Evolutionary conservation across 306 rosid genomes (phyloP).

Genomic region (Vigna hirtella): DNA sequence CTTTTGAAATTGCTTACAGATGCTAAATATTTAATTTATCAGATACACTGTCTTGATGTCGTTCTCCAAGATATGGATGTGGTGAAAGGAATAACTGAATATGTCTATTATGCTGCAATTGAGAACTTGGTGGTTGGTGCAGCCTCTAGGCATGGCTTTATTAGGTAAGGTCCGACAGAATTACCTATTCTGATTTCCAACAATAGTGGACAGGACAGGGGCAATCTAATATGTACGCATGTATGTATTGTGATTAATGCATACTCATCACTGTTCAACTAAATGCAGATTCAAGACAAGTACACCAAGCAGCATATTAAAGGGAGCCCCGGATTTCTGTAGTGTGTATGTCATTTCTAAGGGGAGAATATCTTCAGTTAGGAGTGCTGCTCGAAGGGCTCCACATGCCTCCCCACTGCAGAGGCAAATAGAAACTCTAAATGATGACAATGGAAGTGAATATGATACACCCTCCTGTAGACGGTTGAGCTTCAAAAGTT

Average conservation of each 20-base stretch:
- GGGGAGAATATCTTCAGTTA: conserved; percentile 73
- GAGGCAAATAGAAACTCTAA: conserved; percentile 45
- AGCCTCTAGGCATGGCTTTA: conserved; percentile 81
- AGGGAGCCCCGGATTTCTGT: conserved; percentile 89
- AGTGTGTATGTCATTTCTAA: conserved; percentile 75
- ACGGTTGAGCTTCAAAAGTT: conserved; percentile 62
- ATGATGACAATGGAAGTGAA: conserved; percentile 36
- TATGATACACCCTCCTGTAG: conserved; percentile 51
- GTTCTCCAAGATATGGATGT: conserved; percentile 82
- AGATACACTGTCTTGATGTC: conserved; percentile 91
- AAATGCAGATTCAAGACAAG: conserved; percentile 71
- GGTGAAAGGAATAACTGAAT: conserved; percentile 77
- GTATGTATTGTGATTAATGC: not conserved
- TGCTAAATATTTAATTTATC: conserved; percentile 6
- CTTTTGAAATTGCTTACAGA: not conserved
- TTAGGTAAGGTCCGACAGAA: conserved; percentile 52
- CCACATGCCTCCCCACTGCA: conserved; percentile 76
- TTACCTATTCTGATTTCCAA: too few relatives aligned
- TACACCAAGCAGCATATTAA: conserved; percentile 62
- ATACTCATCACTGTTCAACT: not conserved
- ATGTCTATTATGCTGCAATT: conserved; percentile 77
- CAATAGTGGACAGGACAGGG: too few relatives aligned
- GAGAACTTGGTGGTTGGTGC: conserved; percentile 82
- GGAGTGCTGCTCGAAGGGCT: conserved; percentile 67
- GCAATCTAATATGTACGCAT: too few relatives aligned